Conservation (phyloP, 2,329 filamentous ascomycete genomes). For the Plectosphaerella cucumerina region DNA sequence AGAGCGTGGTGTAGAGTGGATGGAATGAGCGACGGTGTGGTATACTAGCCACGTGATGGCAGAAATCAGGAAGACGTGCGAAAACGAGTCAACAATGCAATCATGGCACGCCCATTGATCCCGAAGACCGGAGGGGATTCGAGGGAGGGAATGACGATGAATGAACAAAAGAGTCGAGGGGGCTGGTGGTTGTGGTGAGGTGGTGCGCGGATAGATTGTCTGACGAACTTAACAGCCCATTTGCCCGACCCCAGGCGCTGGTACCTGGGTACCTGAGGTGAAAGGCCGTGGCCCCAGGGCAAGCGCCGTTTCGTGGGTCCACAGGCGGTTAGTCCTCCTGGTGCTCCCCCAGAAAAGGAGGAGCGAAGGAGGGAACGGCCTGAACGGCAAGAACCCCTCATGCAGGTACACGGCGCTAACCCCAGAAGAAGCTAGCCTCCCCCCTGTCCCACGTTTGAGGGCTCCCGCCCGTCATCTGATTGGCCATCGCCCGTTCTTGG, state of each 20-base stretch:
- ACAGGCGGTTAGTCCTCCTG: background rate
- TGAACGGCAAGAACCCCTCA: background rate
- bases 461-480: background rate
- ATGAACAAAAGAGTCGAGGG: background rate
- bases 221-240: too few species aligned
- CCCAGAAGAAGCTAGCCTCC: background rate
- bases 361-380: background rate
- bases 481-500: background rate
- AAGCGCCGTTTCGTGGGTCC: background rate
- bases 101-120: background rate
- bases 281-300: too few species aligned
- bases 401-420: slow-evolving; percentile 5
- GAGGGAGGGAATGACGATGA: background rate
- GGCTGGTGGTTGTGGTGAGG: background rate
- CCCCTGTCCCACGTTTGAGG: background rate
- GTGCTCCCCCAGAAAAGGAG: background rate
- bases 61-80: background rate
- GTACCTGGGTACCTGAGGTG: too few species aligned
- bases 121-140: background rate
- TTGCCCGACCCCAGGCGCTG: too few species aligned
- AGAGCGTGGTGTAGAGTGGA: background rate
- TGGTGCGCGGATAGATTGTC: too few species aligned
- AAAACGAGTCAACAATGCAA: background rate
- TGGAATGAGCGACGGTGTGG: slow-evolving; percentile 3
- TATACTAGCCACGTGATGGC: background rate